Evolutionary conservation across 2,329 filamentous ascomycete species (phyloP), one percentile per base, ranked within the genome.

Genomic region (Claviceps sp.): DNA sequence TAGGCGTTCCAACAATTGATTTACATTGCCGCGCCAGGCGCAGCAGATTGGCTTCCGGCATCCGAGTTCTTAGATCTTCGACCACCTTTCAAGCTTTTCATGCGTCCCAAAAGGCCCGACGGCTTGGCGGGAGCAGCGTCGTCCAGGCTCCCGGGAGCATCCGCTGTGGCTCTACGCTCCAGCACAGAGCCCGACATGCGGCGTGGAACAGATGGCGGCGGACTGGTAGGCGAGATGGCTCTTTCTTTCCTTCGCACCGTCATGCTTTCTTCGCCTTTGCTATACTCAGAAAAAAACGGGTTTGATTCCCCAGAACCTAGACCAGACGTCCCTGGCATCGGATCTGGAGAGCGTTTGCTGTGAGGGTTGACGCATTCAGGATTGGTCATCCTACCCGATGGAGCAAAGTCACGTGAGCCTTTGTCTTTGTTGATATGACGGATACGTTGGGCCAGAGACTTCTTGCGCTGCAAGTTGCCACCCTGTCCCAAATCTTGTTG

Each of bases 401-500:
- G 72, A 23, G 72, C 70, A 53, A 75, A 77, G 23, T 80, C 77
- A 48, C 81, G 79, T 8, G 77, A 78, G n/a, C 77, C 78, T 55
- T 82, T 83, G 64, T 83, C 78, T 55, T 83, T 83, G 64, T 83
- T 88, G 61, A 94, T 89, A 57, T 87, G 85, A 42, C 89, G 85
- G 64, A 98, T 85, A 52, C 90, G 86, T 65, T 96, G 89, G 2
- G 89, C 93, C 54, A 98, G 75, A 29, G 90, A 96, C 73, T 96
- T 96, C 76, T 96, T 97, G 54, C 93, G 83, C 58, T 85, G 82
- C 43, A 98, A 68, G 20, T 20, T 20, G 5, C 85, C 85, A 6
- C 71, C 70, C 22, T 76, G 68, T 51, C 71, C 63, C 53, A 78
- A 76, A 45, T 84, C 78, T 17, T 76, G 77, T 6, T 74, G 76